Conservation (phyloP, 1,139 yeast genomes). For the Scheffersomyces parashehatae region DNA sequence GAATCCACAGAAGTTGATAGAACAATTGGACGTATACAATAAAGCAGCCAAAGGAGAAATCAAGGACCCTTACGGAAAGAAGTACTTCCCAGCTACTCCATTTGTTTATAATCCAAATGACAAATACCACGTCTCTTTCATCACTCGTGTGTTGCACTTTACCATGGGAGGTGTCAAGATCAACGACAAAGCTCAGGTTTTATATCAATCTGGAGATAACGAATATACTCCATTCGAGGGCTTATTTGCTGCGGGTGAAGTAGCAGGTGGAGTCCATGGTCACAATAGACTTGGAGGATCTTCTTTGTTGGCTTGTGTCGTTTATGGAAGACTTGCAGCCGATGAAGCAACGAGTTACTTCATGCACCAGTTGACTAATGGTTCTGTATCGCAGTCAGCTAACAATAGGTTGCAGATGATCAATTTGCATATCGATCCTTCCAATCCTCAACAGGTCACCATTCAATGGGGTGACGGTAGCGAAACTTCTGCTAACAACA, state of each 20-base stretch:
- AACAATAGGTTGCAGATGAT: slow-evolving; percentile 44
- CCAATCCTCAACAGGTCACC: slow-evolving; percentile 26
- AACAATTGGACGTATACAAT: slow-evolving; percentile 46
- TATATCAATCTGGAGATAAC: slow-evolving; percentile 35
- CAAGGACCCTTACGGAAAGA: slow-evolving; percentile 51
- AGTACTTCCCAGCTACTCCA: slow-evolving; percentile 53
- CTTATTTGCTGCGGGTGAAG: slow-evolving; percentile 76
- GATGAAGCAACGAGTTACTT: slow-evolving; percentile 38
- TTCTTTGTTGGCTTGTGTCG: slow-evolving; percentile 77
- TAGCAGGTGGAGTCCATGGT: slow-evolving; percentile 84
- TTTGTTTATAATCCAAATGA: slow-evolving; percentile 31
- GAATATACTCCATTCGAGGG: slow-evolving; percentile 49
- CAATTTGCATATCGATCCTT: slow-evolving; percentile 48
- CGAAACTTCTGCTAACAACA: neutral
- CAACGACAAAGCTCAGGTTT: slow-evolving; percentile 57
- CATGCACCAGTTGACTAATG: slow-evolving; percentile 29
- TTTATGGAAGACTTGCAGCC: slow-evolving; percentile 69
- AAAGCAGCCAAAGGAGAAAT: slow-evolving; percentile 45
- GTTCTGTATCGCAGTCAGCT: slow-evolving; percentile 15
- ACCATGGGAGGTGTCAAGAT: slow-evolving; percentile 86
- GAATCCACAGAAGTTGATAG: slow-evolving; percentile 24
- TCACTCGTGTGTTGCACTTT: slow-evolving; percentile 79
- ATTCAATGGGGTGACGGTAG: slow-evolving; percentile 25
- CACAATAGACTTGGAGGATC: slow-evolving; percentile 78
- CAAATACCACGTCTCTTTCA: slow-evolving; percentile 50